Conservation (phyloP, 352 stramenopile species). For the Phytophthora pistaciae region DNA sequence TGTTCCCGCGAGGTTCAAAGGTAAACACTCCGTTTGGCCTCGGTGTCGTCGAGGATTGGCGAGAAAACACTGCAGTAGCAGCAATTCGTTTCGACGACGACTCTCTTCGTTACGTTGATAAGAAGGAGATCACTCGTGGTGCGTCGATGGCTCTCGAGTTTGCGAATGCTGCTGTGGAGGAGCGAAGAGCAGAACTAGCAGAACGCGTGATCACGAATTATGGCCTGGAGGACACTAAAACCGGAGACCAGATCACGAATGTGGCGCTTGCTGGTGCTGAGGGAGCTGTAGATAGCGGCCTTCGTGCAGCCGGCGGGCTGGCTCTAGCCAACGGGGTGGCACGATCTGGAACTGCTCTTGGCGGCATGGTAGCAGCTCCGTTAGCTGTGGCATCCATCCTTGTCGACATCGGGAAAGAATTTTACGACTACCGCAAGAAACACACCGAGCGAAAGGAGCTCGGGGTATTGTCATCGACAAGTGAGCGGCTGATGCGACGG, state of each 20-base stretch:
- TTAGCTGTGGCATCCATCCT: constrained; percentile 85
- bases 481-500: constrained; percentile 78
- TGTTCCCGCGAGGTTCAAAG: constrained; percentile 59
- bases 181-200: constrained; percentile 55
- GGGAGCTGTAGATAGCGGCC: constrained; percentile 76
- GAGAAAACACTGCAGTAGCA: constrained; percentile 43
- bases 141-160: constrained; percentile 44
- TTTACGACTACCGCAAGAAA: constrained; percentile 82
- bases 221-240: constrained; percentile 51
- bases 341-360: constrained; percentile 55
- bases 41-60: constrained; percentile 61
- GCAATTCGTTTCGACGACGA: constrained; percentile 55
- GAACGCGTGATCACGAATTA: constrained; percentile 66
- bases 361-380: constrained; percentile 60
- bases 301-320: constrained; percentile 76
- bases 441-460: constrained; percentile 71
- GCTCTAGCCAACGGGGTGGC: constrained; percentile 75
- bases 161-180: constrained; percentile 43
- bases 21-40: constrained; percentile 77
- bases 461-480: constrained; percentile 72
- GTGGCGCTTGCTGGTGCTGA: constrained; percentile 69
- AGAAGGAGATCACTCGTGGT: constrained; percentile 62
- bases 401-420: constrained; percentile 88
- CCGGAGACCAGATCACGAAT: constrained; percentile 46
- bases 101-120: constrained; percentile 69